These are phyloP conservation scores for Xylaria arbuscula DNA, from an alignment of 2,329 filamentous ascomycete species.

Conservation along the genomic window DNA sequence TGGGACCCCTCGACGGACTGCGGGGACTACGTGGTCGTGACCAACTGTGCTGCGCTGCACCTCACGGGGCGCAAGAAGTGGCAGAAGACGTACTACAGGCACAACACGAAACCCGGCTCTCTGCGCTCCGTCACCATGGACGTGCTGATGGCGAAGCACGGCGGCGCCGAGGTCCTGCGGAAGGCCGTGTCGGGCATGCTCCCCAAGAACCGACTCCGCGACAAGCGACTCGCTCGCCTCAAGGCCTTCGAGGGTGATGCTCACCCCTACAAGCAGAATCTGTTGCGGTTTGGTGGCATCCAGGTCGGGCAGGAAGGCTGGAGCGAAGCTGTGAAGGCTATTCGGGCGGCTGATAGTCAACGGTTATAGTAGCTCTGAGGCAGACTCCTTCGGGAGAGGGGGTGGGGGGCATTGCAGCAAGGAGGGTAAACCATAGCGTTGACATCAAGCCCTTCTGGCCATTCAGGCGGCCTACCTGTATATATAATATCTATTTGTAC, in stretches of 20 bases:
- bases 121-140: slow-evolving; percentile 94
- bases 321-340: slow-evolving; percentile 62
- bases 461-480: slow-evolving; percentile 33
- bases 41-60: slow-evolving; percentile 86
- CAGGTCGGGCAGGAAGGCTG: slow-evolving; percentile 65
- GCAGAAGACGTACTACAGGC: slow-evolving; percentile 96
- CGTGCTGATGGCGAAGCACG: slow-evolving; percentile 91
- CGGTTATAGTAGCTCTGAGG: slow-evolving; percentile 57
- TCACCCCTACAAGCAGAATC: slow-evolving; percentile 91
- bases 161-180: slow-evolving; percentile 88
- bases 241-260: slow-evolving; percentile 95
- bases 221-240: slow-evolving; percentile 85
- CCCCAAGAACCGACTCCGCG: slow-evolving; percentile 93
- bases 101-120: slow-evolving; percentile 89
- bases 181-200: slow-evolving; percentile 97
- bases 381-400: not conserved
- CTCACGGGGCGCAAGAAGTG: slow-evolving; percentile 91
- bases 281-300: slow-evolving; percentile 77
- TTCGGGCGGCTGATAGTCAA: slow-evolving; percentile 61
- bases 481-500: slow-evolving; percentile 45
- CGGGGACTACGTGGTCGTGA: slow-evolving; percentile 97
- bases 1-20: slow-evolving; percentile 98
- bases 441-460: slow-evolving; percentile 12
- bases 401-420: not conserved
- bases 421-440: not conserved